Evolutionary conservation across 2,329 filamentous ascomycete genomes (phyloP), one percentile per base, ranked within the genome.

Genomic region (Lachnellula suecica): DNA sequence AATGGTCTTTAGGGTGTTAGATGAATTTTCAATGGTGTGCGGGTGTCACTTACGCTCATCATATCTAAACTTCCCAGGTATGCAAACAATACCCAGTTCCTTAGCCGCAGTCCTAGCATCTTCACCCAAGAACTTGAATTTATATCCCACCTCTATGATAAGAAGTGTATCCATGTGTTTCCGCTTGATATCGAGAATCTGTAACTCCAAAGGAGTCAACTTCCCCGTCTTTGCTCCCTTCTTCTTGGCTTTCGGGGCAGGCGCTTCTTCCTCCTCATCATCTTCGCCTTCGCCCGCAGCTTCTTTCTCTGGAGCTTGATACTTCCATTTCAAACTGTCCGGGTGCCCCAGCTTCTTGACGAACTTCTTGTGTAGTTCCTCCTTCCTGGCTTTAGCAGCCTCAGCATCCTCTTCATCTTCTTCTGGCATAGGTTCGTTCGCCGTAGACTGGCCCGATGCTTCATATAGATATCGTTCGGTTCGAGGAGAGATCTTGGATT

Each of bases 121-220:
- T 65, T 97, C 93, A 10, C 94, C 94, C 66, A 96, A 96, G 74
- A 99, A 96, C 29, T 89, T 86, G 72, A 96, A 99, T 69, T 99
- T 99, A 74, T 99, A 99, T 46, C 94, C 94, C 8, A 97, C 94
- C 69, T 99, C 93, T 47, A 97, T 85, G 11, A 97, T 88, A 49
- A 99, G 78, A 19, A 99, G 65, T 0, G 93, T 94, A 67, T 97
- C 94, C 74, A 91, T 80, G 67, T 97, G 86, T 62, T 93, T 89
- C 54, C 85, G 81, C 73, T 99, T 99, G 70, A 99, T 96, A 17
- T 96, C 92, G 5, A 99, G 79, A 52, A 96, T 88, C 65, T 97
- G 94, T 37, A 88, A 82, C 69, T 97, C 92, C 85, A 99, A 88
- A 0, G 94, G 94, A 0, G 94, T 99, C 54, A 99, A 80, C 68